Evolutionary conservation across 345 rosid species (phyloP), one percentile per base, ranked within the genome.

Genomic region (Geranium rotundifolium): DNA sequence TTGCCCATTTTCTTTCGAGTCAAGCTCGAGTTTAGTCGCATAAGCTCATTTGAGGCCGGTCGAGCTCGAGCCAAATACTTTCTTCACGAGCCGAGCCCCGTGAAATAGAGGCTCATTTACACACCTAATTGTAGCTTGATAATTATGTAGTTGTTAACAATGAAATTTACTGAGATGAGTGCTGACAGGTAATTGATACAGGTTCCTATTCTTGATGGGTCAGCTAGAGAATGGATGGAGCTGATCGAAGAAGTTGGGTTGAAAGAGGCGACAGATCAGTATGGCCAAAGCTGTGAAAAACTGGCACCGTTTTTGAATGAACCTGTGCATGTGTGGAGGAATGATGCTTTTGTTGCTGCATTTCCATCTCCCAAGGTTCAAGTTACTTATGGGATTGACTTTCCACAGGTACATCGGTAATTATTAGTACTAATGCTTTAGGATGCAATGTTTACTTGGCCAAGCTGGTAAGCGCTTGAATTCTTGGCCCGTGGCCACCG

Each of bases 131-230:
- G 27, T 23, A 23, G 27, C 27, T 23, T 23, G 27, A 23, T 23
- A 23, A 23, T 23, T 23, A 23, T 23, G 27, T 34, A 4, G 41
- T 34, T 34, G 41, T 34, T 34, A 4, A 34, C 1, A 34, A 34
- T 34, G 41, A 34, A 23, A 23, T 23, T 23, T 2, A 23, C 27
- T 23, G 2, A 23, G 27, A 23, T 23, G 27, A 23, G 27, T 23
- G 41, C 41, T 34, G 10, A 34, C 41, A 34, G 6, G 41, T 57
- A 17, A 12, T 15, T 30, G 20, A 2, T 16, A 41, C 30, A 87
- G 96, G 87, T 89, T 73, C 98, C 96, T 18, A 78, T 89, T 66
- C 77, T 85, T 59, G 96, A 92, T 77, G 98, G 96, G 31, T 92
- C 96, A 61, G 96, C 98, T 0, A 73, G 76, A 65, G 72, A 76